These are phyloP conservation scores for Puya raimondii DNA, from an alignment of 176 grass and related monocot species.

Conservation along the genomic window DNA sequence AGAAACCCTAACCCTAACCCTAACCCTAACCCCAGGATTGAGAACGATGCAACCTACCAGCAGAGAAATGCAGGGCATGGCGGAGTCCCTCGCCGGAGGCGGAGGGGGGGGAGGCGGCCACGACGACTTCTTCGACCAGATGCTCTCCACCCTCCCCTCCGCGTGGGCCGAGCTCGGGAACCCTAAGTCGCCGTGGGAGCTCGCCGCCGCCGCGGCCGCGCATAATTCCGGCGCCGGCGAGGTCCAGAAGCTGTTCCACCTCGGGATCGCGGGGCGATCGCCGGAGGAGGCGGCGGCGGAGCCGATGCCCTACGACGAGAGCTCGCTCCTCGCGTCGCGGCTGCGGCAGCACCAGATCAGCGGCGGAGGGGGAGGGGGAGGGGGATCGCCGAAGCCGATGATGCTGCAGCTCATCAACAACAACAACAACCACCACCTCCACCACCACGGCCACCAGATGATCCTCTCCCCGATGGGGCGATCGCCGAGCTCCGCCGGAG, in stretches of 20 bases:
- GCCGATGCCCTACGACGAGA: slow-evolving; percentile 40
- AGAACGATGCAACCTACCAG: slow-evolving; percentile 10
- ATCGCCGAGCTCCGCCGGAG: slow-evolving; percentile 8
- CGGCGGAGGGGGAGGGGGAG: slow-evolving; percentile 30
- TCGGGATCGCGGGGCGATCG: too few relatives aligned
- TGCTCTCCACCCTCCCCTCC: slow-evolving; percentile 68
- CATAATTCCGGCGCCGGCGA: too few relatives aligned
- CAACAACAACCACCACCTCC: neutral
- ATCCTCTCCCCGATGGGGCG: slow-evolving; percentile 16
- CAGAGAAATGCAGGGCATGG: slow-evolving; percentile 21
- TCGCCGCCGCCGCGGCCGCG: slow-evolving; percentile 21
- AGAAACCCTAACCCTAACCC: slow-evolving; percentile 7
- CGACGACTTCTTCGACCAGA: slow-evolving; percentile 95
- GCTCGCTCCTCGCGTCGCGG: slow-evolving; percentile 47
- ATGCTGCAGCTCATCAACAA: slow-evolving; percentile 43
- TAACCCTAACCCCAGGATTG: neutral
- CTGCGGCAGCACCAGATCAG: slow-evolving; percentile 80
- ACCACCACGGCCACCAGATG: slow-evolving; percentile 37
- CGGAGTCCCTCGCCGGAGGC: neutral
- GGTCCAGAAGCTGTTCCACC: too few relatives aligned
- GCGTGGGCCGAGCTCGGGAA: slow-evolving; percentile 63
- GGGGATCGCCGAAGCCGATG: slow-evolving; percentile 41
- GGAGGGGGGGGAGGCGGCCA: slow-evolving; percentile 18
- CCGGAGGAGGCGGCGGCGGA: too few relatives aligned
- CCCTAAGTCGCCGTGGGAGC: slow-evolving; percentile 65